phyloP scores from a whole-genome alignment of 371 early-diverging fungal species.

The Lichtheimia hyalospora region DNA sequence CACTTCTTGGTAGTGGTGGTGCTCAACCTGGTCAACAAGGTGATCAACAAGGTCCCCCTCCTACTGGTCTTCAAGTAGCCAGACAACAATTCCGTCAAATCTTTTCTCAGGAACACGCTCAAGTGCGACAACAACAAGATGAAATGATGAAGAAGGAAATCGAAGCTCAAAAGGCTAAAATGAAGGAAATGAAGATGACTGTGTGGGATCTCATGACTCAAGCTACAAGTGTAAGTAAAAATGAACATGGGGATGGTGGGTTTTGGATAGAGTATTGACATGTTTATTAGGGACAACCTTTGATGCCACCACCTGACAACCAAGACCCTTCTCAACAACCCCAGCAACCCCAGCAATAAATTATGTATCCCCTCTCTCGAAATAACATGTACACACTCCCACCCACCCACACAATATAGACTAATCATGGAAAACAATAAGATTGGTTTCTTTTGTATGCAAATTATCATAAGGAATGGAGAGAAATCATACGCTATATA shows the following conservation, averaged over 20 bases:
- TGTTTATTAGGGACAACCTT: constrained; percentile 17
- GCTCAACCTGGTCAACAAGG: constrained; percentile 12
- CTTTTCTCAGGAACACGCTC: constrained; percentile 54
- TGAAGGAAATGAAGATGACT: constrained; percentile 73
- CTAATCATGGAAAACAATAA: no score
- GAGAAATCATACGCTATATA: no score
- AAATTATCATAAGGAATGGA: not conserved
- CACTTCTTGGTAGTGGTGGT: constrained; percentile 44
- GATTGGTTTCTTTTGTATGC: constrained; percentile 1
- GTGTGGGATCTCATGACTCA: constrained; percentile 68
- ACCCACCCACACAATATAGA: no score
- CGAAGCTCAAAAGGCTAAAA: constrained; percentile 51
- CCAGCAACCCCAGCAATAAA: not conserved
- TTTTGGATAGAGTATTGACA: not conserved
- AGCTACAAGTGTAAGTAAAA: constrained; percentile 39
- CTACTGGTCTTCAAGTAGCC: constrained; percentile 55
- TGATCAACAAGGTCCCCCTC: constrained; percentile 44
- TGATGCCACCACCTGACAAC: constrained; percentile 18
- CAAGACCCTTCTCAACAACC: not conserved
- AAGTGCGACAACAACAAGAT: constrained; percentile 57
- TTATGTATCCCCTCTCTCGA: not conserved
- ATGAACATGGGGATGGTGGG: not conserved
- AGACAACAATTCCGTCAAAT: constrained; percentile 59
- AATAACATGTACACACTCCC: no score
- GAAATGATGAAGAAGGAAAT: constrained; percentile 57